These are phyloP conservation scores for Suillus alpinus DNA, from an alignment of 768 basidiomycete genomes.

Conservation along the genomic window DNA sequence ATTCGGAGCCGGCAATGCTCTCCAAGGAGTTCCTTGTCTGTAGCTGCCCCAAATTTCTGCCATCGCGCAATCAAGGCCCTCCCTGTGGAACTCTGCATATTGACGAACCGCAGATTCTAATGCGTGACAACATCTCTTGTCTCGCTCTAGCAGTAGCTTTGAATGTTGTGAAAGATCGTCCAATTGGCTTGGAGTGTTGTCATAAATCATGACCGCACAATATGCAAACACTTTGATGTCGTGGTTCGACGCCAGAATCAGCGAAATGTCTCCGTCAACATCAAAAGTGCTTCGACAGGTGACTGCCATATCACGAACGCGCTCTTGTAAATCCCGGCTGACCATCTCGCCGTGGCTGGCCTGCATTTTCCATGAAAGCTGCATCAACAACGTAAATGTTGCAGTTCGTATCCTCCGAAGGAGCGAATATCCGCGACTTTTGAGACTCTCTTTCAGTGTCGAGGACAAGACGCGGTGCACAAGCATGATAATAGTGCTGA, in stretches of 20 bases:
- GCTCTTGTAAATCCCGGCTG: constrained; percentile 16
- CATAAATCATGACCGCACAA: constrained; percentile 24
- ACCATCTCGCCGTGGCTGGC: constrained; percentile 1
- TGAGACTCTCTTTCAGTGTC: constrained; percentile 8
- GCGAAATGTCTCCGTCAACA: constrained; percentile 13
- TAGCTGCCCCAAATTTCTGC: constrained; percentile 23
- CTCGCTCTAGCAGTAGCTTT: constrained; percentile 24
- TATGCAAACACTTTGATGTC: constrained; percentile 25
- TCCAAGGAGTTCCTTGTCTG: constrained; percentile 23
- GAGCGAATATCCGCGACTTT: constrained; percentile 19
- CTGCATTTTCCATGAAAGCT: constrained; percentile 28
- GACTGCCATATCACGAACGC: constrained; percentile 35
- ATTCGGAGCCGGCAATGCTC: background rate
- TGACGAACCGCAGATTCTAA: constrained; percentile 15
- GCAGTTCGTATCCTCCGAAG: constrained; percentile 31
- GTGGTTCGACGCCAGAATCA: constrained; percentile 16
- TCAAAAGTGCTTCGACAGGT: constrained; percentile 37
- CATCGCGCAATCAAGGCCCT: constrained; percentile 21
- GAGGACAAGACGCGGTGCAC: constrained; percentile 36
- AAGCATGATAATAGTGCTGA: constrained; percentile 34
- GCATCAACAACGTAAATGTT: constrained; percentile 35
- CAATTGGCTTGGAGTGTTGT: constrained; percentile 19
- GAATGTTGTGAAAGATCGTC: constrained; percentile 9
- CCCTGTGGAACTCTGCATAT: background rate
- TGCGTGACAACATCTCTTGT: constrained; percentile 26